A percentile compares a stretch with the other conserved stretches of the same genome.
Evolutionary conservation across 2,329 filamentous ascomycete species (phyloP).

Genomic region (Leptosphaerulina australis): DNA sequence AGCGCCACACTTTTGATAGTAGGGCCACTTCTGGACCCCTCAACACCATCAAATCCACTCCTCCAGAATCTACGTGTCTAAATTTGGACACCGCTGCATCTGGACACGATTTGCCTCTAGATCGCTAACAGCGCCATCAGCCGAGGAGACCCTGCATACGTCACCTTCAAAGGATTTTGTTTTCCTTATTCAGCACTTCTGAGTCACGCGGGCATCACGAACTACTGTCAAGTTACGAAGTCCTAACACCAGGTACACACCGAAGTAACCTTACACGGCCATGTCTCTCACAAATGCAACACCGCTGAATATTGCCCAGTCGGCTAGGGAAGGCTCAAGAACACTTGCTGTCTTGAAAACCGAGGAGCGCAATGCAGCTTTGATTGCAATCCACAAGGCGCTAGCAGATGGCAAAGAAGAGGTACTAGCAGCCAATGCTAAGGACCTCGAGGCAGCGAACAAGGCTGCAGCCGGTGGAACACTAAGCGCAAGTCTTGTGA

Average conservation of each 20-base stretch:
- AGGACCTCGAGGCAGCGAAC: slow-evolving; percentile 76
- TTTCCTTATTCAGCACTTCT: slow-evolving; percentile 24
- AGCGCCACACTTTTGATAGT: slow-evolving; percentile 4
- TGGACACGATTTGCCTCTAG: slow-evolving; percentile 12
- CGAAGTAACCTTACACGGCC: slow-evolving; percentile 24
- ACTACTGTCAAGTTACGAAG: slow-evolving; percentile 20
- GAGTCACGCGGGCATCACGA: slow-evolving; percentile 34
- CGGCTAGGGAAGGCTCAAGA: slow-evolving; percentile 82
- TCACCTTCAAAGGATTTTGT: slow-evolving; percentile 12
- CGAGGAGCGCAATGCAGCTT: slow-evolving; percentile 78
- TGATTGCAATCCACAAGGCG: slow-evolving; percentile 82
- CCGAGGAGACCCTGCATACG: slow-evolving; percentile 31
- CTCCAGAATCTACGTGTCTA: slow-evolving; percentile 23
- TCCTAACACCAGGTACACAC: slow-evolving; percentile 23
- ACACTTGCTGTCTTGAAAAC: slow-evolving; percentile 79
- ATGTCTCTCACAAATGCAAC: slow-evolving; percentile 89
- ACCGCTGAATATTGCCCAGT: slow-evolving; percentile 75
- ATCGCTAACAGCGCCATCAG: slow-evolving; percentile 25
- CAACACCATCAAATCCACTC: slow-evolving; percentile 31
- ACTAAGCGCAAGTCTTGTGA: slow-evolving; percentile 81
- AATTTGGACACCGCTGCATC: slow-evolving; percentile 29
- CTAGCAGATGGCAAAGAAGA: slow-evolving; percentile 70
- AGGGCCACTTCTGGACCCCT: slow-evolving; percentile 23
- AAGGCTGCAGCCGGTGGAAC: slow-evolving; percentile 75
- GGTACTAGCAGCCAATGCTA: slow-evolving; percentile 85